Evolutionary conservation across 2,329 filamentous ascomycete genomes (phyloP).

Genomic region (Fusarium secorum): DNA sequence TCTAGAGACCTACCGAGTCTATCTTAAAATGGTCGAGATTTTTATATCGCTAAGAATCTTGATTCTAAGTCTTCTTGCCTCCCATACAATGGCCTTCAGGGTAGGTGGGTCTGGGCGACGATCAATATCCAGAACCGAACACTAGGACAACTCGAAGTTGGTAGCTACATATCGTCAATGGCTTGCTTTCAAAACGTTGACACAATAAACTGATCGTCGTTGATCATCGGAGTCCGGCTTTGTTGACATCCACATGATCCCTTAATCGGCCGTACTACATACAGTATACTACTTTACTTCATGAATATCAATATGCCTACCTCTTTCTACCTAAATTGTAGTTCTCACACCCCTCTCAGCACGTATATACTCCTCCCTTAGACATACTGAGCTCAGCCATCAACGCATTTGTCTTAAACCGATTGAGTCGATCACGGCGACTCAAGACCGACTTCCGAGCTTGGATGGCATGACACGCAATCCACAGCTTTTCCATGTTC

Average conservation of each 20-base stretch:
- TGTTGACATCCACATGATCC: not conserved
- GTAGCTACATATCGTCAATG: not conserved
- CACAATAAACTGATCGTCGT: slow-evolving; percentile 6
- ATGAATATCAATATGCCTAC: not conserved
- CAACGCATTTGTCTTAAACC: slow-evolving; percentile 14
- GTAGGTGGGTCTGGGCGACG: not conserved
- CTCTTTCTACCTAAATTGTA: not conserved
- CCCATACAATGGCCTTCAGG: not conserved
- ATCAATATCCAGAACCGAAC: slow-evolving; percentile 12
- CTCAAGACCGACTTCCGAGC: slow-evolving; percentile 7
- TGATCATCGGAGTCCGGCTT: not conserved
- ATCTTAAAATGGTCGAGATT: not conserved
- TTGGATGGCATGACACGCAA: slow-evolving; percentile 16
- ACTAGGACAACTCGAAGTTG: not conserved
- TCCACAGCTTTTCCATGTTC: not conserved
- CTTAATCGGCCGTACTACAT: not conserved
- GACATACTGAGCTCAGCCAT: slow-evolving; percentile 9
- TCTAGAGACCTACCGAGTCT: not conserved
- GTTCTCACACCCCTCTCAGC: slow-evolving; percentile 3
- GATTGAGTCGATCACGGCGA: slow-evolving; percentile 2
- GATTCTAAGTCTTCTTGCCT: not conserved
- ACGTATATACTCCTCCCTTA: slow-evolving; percentile 3
- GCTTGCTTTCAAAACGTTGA: not conserved
- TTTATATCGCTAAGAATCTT: not conserved
- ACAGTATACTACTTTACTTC: not conserved